phyloP scores from a whole-genome alignment of 192 early-diverging fungal species.

The Umbelopsis sp. region DNA sequence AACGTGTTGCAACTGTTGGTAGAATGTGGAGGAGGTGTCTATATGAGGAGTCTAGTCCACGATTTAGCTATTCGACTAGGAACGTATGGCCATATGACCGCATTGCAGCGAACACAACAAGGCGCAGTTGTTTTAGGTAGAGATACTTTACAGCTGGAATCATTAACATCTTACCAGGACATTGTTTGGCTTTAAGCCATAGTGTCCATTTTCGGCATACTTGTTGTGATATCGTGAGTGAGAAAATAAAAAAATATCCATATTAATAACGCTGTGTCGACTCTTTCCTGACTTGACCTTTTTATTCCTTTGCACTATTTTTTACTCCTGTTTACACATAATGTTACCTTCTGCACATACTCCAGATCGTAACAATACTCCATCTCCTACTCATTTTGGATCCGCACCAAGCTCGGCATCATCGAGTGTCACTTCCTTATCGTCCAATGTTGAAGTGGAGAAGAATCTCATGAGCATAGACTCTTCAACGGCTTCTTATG shows the following conservation, averaged over 20 bases:
- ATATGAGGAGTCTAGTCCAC: constrained; percentile 71
- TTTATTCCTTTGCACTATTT: constrained; percentile 3
- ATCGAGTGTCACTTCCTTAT: constrained; percentile 18
- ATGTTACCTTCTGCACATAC: constrained; percentile 1
- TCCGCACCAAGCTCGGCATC: background rate
- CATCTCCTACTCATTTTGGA: constrained; percentile 5
- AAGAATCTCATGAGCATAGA: background rate
- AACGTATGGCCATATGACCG: constrained; percentile 62
- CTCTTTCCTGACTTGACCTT: background rate
- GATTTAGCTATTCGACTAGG: constrained; percentile 61
- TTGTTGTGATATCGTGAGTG: too few relatives aligned
- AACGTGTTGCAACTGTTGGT: constrained; percentile 43
- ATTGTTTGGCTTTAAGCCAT: constrained; percentile 5
- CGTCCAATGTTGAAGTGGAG: constrained; percentile 14
- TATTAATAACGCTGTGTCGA: background rate
- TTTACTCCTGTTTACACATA: background rate
- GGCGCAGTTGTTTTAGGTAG: constrained; percentile 50
- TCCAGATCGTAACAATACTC: constrained; percentile 6
- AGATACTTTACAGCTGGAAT: background rate
- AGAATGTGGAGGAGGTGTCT: constrained; percentile 68
- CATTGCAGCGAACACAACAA: constrained; percentile 61
- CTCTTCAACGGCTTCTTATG: background rate
- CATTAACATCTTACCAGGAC: background rate
- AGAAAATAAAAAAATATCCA: background rate
- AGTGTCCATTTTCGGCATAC: background rate